Evolutionary conservation across 2,329 filamentous ascomycete species (phyloP).

Genomic region (Xylariaceae sp.): DNA sequence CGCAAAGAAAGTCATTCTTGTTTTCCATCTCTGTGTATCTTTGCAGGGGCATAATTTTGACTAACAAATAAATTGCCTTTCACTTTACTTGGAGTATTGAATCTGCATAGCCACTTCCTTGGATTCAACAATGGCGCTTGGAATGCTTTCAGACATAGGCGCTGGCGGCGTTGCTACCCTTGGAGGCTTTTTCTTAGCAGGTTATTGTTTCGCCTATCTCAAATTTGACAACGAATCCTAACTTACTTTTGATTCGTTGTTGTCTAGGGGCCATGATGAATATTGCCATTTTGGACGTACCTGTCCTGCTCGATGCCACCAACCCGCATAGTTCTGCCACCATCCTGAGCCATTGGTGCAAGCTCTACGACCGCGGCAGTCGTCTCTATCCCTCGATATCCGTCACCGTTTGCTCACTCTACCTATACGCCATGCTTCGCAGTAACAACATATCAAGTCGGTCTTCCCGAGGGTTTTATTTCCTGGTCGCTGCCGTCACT

Average conservation of each 20-base stretch:
- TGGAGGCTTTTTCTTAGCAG: not conserved
- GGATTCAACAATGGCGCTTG: not conserved
- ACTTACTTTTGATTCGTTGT: not conserved
- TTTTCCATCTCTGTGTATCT: too few relatives aligned
- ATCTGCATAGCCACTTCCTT: not conserved
- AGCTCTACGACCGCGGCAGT: not conserved
- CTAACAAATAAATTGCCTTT: too few relatives aligned
- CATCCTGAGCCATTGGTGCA: not conserved
- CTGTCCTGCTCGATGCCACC: not conserved
- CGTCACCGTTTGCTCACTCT: not conserved
- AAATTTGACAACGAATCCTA: not conserved
- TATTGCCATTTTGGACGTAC: not conserved
- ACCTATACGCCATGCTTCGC: not conserved
- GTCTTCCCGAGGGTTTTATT: slow-evolving; percentile 1
- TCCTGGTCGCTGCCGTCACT: slow-evolving; percentile 30
- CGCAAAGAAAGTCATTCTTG: too few relatives aligned
- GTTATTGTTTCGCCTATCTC: not conserved
- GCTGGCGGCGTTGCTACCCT: not conserved
- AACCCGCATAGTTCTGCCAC: not conserved
- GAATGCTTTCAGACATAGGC: not conserved
- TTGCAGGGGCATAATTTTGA: too few relatives aligned
- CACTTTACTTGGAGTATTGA: not conserved
- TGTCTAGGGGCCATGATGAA: slow-evolving; percentile 1
- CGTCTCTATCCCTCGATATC: not conserved
- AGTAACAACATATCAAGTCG: not conserved